phyloP scores from a whole-genome alignment of 2,329 filamentous ascomycete genomes.

The Escovopsis sp. region DNA sequence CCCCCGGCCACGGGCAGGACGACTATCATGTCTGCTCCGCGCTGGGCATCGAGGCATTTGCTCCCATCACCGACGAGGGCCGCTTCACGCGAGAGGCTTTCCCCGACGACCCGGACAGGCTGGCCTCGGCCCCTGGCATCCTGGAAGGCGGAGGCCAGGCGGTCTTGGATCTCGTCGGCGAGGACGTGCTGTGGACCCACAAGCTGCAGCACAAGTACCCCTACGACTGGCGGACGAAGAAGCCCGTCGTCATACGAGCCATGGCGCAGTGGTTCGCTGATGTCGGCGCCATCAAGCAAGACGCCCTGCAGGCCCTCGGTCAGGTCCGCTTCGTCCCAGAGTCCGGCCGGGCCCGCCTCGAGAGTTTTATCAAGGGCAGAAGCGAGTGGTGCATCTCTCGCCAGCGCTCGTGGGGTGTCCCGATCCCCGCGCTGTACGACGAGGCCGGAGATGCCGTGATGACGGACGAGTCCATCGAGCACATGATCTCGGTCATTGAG shows the following conservation, averaged over 20 bases:
- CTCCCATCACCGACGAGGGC: conserved; percentile 72
- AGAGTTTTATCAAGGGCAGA: conserved; percentile 73
- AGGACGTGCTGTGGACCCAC: conserved; percentile 54
- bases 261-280: conserved; percentile 98
- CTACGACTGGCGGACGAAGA: conserved; percentile 94
- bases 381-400: conserved; percentile 98
- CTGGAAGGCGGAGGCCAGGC: conserved; percentile 52
- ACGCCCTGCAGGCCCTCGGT: conserved; percentile 54
- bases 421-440: conserved; percentile 81
- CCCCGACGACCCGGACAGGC: conserved; percentile 47
- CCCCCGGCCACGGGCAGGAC: conserved; percentile 91
- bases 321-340: conserved; percentile 67
- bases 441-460: conserved; percentile 61
- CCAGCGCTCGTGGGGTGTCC: conserved; percentile 91
- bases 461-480: conserved; percentile 61
- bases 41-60: conserved; percentile 57
- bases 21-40: conserved; percentile 73
- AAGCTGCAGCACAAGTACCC: conserved; percentile 83
- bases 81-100: conserved; percentile 68
- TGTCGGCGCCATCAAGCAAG: conserved; percentile 65
- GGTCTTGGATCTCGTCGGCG: conserved; percentile 54
- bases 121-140: conserved; percentile 57
- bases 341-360: conserved; percentile 56
- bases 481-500: conserved; percentile 69
- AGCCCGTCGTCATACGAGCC: conserved; percentile 77